Evolutionary conservation across 371 early-diverging fungal species (phyloP), one percentile per base, ranked within the genome.

Genomic region (Mortierella sp.): DNA sequence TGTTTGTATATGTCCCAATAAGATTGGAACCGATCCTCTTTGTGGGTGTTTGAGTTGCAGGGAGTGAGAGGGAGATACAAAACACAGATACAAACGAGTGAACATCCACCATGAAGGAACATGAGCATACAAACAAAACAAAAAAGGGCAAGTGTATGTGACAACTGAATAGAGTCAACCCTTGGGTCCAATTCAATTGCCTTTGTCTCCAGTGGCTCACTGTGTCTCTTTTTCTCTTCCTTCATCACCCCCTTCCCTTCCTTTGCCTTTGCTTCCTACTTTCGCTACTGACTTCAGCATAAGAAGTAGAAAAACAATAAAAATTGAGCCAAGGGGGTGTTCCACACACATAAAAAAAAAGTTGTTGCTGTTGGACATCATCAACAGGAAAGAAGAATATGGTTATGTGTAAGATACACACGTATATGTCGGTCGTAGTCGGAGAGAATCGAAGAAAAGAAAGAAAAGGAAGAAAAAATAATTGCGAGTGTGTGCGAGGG

Each of bases 261-360:
- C 43, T 64, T 9, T 61, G 34, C 26, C 28, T 34, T 34, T 59
- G 59, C 11, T 55, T 67, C 21, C 24, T 67, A 16, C n/a, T 69
- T 44, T 69, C 26, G n/a, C 59, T 28, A 46, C 31, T 71, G 71
- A 71, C 48, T 43, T 71, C 28, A 28, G 44, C 71, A 43, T 46
- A 71, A 71, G 46, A 46, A 48, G 31, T 46, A 46, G 43, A 70
- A 59, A 59, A 55, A 55, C n/a, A 55, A 26, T 5, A 24, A 55
- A 55, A 55, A 13, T 10, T 16, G 59, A 59, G 31, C 59, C 28
- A 59, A 59, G 59, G 59, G 59, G 59, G 26, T 31, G 57, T 26
- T 26, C 9, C 43, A 70, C 70, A 44, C 21, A n/a, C n/a, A n/a
- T n/a, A n/a, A n/a, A n/a, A n/a, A n/a, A 55, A n/a, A 9, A 50